These are phyloP conservation scores for Keithomyces neogunnii DNA, from an alignment of 2,329 filamentous ascomycete genomes.

Conservation along the genomic window DNA sequence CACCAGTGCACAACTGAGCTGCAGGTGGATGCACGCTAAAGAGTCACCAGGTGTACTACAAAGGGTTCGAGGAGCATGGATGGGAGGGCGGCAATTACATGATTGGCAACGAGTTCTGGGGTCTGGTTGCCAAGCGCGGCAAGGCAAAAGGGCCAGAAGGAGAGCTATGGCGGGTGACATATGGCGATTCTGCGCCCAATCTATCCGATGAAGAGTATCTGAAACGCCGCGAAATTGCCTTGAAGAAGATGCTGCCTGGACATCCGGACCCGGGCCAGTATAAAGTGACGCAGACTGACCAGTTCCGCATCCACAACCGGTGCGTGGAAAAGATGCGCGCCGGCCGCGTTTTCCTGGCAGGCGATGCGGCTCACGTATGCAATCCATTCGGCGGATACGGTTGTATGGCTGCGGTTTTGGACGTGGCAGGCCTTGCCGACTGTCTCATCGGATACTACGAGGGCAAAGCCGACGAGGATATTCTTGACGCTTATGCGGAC, in stretches of 20 bases:
- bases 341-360: conserved; percentile 38
- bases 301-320: conserved; percentile 42
- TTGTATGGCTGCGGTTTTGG: conserved; percentile 38
- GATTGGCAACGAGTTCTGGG: conserved; percentile 42
- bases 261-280: conserved; percentile 40
- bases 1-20: no score
- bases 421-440: conserved; percentile 39
- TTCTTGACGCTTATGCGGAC: conserved; percentile 30
- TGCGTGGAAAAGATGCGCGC: conserved; percentile 38
- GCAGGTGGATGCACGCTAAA: neutral
- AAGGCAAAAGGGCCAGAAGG: conserved; percentile 21
- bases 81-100: conserved; percentile 41
- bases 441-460: conserved; percentile 33
- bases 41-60: conserved; percentile 25
- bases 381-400: conserved; percentile 44
- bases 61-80: conserved; percentile 34
- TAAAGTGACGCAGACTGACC: conserved; percentile 27
- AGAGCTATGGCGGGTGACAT: conserved; percentile 43
- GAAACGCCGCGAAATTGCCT: conserved; percentile 6
- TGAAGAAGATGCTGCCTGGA: conserved; percentile 40
- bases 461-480: conserved; percentile 26
- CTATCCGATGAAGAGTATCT: conserved; percentile 28
- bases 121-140: conserved; percentile 42
- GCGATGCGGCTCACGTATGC: conserved; percentile 44
- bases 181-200: conserved; percentile 37